A percentile compares a stretch with the other conserved stretches of the same genome.
Conservation (phyloP, 192 early-diverging fungal genomes). For the Chytriomyces confervae region DNA sequence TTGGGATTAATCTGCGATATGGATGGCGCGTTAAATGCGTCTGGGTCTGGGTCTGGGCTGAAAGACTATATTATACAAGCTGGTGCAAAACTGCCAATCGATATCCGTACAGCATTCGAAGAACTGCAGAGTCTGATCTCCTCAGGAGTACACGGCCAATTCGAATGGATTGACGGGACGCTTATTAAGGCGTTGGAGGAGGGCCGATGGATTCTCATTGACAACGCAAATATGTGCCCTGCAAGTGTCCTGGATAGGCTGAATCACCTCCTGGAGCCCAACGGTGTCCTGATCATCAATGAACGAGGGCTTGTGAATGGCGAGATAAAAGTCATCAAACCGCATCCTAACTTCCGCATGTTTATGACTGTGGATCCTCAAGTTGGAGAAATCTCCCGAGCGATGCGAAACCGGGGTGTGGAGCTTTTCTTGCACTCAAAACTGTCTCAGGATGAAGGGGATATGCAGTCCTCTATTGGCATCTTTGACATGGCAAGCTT, state of each 20-base stretch:
- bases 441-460: not conserved
- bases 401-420: slow-evolving; percentile 98
- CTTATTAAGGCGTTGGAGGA: slow-evolving; percentile 87
- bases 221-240: slow-evolving; percentile 95
- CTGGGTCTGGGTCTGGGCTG: slow-evolving; percentile 3
- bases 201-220: slow-evolving; percentile 93
- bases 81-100: slow-evolving; percentile 12
- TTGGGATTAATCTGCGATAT: slow-evolving; percentile 1
- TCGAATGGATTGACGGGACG: slow-evolving; percentile 98
- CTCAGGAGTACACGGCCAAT: slow-evolving; percentile 65
- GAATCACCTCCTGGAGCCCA: slow-evolving; percentile 90
- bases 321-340: slow-evolving; percentile 74
- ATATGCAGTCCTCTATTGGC: not conserved
- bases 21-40: not conserved
- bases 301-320: slow-evolving; percentile 85
- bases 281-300: slow-evolving; percentile 85
- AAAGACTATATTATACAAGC: slow-evolving; percentile 4
- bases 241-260: slow-evolving; percentile 94
- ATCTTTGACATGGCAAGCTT: slow-evolving; percentile 29
- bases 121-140: slow-evolving; percentile 1
- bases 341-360: slow-evolving; percentile 90
- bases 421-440: slow-evolving; percentile 76
- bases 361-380: slow-evolving; percentile 95
- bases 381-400: slow-evolving; percentile 91
- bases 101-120: slow-evolving; percentile 10